Percentiles rank a stretch among this genome's conserved stretches.
These are phyloP conservation scores for Nitzschia putrida DNA, from an alignment of 108 stramenopile species.

Conservation along the genomic window DNA sequence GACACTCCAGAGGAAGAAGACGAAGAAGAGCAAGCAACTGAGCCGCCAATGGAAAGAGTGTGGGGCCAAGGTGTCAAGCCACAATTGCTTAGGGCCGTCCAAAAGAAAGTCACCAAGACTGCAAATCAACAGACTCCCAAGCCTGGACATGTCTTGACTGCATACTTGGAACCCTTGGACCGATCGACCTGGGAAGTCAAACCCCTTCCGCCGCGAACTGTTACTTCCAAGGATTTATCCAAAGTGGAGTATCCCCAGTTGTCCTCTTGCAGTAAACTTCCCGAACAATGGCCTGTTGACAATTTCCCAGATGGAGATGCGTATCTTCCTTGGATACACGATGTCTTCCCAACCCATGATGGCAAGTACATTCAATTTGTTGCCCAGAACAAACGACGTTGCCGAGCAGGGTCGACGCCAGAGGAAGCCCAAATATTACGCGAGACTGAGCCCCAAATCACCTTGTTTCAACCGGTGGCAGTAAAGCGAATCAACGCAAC, in stretches of 20 bases:
- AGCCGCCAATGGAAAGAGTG: background rate
- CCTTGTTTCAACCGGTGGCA: constrained; percentile 86
- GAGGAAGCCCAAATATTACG: constrained; percentile 30
- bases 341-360: constrained; percentile 82
- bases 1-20: too few species aligned
- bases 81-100: background rate
- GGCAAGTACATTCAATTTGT: constrained; percentile 76
- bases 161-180: constrained; percentile 45
- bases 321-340: constrained; percentile 88
- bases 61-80: constrained; percentile 10
- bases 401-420: constrained; percentile 45
- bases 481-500: constrained; percentile 47
- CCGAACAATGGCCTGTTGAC: constrained; percentile 73
- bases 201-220: constrained; percentile 44
- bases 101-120: background rate
- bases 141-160: constrained; percentile 21
- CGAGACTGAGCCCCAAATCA: constrained; percentile 66
- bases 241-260: constrained; percentile 24
- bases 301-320: constrained; percentile 70
- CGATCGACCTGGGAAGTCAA: constrained; percentile 33
- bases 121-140: background rate
- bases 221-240: constrained; percentile 18
- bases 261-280: constrained; percentile 42
- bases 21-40: too few species aligned
- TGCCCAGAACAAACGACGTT: constrained; percentile 84